Base-by-base conservation (phyloP, 257 asterid species). In the Solanum lignicaule region DNA sequence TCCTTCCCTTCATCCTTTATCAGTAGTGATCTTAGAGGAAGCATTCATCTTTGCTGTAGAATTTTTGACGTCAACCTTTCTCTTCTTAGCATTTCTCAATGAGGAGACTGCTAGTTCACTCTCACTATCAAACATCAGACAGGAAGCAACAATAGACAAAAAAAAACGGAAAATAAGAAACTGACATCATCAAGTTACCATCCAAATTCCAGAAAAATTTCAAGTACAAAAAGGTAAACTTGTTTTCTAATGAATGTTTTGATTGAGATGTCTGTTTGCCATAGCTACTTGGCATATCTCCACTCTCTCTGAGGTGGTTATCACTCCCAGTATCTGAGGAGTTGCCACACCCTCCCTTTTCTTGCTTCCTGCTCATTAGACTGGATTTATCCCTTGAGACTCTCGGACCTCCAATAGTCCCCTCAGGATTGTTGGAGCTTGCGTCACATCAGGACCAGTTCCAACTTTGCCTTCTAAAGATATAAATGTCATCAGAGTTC, bases 1-100 rank as follows among this genome's bases (percentile, higher is more conserved):
- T 94, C 98, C 88, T 94, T 94, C 41, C 93, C 93, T 89, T 94
- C 99, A 87, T 91, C 92, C 93, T 91, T 94, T 95, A 93, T 92
- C 93, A 93, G 91, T 88, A 86, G 91, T 93, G 90, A 94, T 93
- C 92, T 94, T 95, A 11, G 95, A 92, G 85, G 95, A 93, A 89
- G 91, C 88, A 89, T 88, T 92, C 85, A 88, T 83, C 86, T 90
- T 95, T 76, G 91, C 95, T 5, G 71, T 39, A 73, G 85, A 78
- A 65, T 66, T 84, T 91, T 92, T 83, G 58, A 15, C 82, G 46
- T 93, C 96, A 73, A 89, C 89, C 91, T 89, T 92, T 88, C 90
- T 94, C 89, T 91, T 94, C 95, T 91, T 94, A 12, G 91, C 71
- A 65, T 84, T 91, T 88, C 93, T 92, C 35, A 87, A 43, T 78